Evolutionary conservation across 2,329 filamentous ascomycete genomes (phyloP).

Genomic region (Penicillium vulpinum): DNA sequence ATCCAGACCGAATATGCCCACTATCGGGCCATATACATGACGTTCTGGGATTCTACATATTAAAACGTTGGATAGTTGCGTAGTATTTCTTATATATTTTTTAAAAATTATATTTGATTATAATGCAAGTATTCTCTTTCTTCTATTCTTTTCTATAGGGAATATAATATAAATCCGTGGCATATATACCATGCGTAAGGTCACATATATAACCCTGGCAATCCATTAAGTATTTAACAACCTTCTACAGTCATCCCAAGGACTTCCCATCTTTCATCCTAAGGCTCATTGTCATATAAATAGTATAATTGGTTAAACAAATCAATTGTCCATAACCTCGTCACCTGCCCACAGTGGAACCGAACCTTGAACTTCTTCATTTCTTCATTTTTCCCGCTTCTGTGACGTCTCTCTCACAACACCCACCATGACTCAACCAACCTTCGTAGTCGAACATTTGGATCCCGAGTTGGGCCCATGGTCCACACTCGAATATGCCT

Average conservation of each 20-base stretch:
- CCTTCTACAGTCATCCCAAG: background rate
- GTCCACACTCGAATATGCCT: conserved; percentile 89
- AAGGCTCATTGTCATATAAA: background rate
- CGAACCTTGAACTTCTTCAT: conserved; percentile 3
- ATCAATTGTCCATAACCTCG: background rate
- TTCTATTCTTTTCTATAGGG: no score
- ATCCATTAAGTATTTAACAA: background rate
- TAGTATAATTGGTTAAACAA: background rate
- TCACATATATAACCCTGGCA: background rate
- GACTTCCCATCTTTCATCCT: background rate
- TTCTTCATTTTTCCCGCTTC: background rate
- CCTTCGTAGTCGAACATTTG: conserved; percentile 93
- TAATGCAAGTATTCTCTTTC: no score
- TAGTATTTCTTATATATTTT: no score
- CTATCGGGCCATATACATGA: no score
- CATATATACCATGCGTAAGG: no score
- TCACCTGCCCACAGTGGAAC: conserved; percentile 1
- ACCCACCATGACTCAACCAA: conserved; percentile 35
- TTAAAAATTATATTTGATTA: no score
- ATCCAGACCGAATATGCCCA: no score
- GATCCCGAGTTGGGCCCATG: conserved; percentile 91
- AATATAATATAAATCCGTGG: no score
- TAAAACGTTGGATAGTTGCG: no score
- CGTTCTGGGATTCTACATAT: no score
- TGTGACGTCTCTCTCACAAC: conserved; percentile 1